These are phyloP conservation scores for Plasmodium yoelii DNA, from an alignment of 169 alveolate genomes.

Conservation along the genomic window DNA sequence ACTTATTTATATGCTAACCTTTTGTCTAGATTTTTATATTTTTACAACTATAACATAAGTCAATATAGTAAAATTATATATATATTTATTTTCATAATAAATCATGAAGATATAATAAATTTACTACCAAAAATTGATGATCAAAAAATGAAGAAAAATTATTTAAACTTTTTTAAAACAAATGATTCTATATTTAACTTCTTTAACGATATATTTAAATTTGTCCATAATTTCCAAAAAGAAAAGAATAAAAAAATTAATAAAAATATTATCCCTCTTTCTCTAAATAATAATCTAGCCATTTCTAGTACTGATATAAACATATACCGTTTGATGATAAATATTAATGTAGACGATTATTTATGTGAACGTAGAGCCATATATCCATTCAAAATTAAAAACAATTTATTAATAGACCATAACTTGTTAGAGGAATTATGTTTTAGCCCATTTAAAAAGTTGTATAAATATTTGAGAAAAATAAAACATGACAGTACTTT, in stretches of 20 bases:
- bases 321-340: constrained; percentile 45
- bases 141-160: constrained; percentile 73
- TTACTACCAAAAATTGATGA: constrained; percentile 73
- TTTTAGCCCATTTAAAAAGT: constrained; percentile 70
- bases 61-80: constrained; percentile 77
- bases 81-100: constrained; percentile 69
- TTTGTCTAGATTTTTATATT: constrained; percentile 52
- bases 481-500: not conserved
- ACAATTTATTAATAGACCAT: constrained; percentile 11
- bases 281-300: constrained; percentile 35
- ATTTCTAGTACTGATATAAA: constrained; percentile 20
- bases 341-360: constrained; percentile 70
- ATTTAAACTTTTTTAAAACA: constrained; percentile 73
- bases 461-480: constrained; percentile 57
- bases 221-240: constrained; percentile 72
- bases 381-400: constrained; percentile 38
- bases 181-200: constrained; percentile 75
- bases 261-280: constrained; percentile 40
- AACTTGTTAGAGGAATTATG: constrained; percentile 68
- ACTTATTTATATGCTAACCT: constrained; percentile 67
- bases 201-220: constrained; percentile 74
- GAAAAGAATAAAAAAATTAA: constrained; percentile 58
- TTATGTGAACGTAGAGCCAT: constrained; percentile 64
- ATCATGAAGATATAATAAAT: constrained; percentile 59
- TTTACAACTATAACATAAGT: constrained; percentile 72